Base-by-base conservation (phyloP, 108 stramenopile genomes). In the Skeletonema tropicum region DNA sequence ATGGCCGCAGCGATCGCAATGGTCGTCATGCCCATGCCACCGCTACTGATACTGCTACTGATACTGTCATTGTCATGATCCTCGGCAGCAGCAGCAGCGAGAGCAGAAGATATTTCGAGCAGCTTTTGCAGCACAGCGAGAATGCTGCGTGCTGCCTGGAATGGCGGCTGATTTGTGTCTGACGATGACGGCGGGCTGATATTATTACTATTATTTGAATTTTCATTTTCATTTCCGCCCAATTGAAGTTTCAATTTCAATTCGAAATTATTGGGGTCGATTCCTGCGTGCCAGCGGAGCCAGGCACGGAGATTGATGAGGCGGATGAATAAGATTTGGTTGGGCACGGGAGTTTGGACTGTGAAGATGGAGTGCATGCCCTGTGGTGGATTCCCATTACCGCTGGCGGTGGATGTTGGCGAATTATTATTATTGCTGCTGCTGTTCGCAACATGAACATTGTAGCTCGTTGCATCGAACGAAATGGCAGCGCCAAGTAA, bases 111-210 rank as follows among this genome's bases (percentile, higher is more conserved):
- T 39, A 89, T 76, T 19, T 91, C 91, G 12, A 95, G 74, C 31
- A 95, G 63, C 79, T 95, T 95, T 83, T 92, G 85, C 62, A 95
- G 70, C 3, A 92, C 88, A 0, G 94, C 90, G 39, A 93, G 71
- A 13, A 95, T 69, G 3, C 92, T 93, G 7, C 91, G 91, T 39
- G 94, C 92, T 9, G 94, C 84, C 6, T 79, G 76, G 45, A 92
- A 75, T 14, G 88, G 92, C 60, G 19, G 23, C 52, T 55, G 52
- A 10, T 23, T 6, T 19, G n/a, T n/a, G n/a, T 21, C 23, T 3
- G 46, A 35, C 23, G 46, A 69, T 39, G 9, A 21, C 52, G 42
- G 52, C 52, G 19, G 21, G 10, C 21, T 55, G 10, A 55, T 55
- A n/a, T n/a, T n/a, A n/a, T n/a, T n/a, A n/a, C n/a, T n/a, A n/a